A percentile compares a stretch with the other conserved stretches of the same genome.
These are phyloP conservation scores for Vaccinium macrocarpon DNA, from an alignment of 148 eudicot species.

Conservation along the genomic window DNA sequence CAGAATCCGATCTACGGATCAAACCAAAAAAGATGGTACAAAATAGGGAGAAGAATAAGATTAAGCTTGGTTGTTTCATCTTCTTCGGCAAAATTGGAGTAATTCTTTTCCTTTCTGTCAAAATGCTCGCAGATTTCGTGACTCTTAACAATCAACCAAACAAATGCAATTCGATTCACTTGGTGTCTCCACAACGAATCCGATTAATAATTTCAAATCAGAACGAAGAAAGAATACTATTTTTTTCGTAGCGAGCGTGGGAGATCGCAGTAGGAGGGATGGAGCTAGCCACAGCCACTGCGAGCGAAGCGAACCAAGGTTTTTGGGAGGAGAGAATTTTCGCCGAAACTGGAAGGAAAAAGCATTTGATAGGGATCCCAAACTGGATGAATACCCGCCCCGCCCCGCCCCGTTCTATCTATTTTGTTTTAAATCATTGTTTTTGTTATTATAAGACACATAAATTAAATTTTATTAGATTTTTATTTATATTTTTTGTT, in stretches of 20 bases:
- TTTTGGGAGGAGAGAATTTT: background rate
- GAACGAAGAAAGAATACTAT: background rate
- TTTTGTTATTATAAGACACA: too few species aligned
- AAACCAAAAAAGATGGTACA: background rate
- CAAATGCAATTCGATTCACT: background rate
- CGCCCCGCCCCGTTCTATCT: too few species aligned
- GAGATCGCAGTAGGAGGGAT: background rate
- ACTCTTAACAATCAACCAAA: background rate
- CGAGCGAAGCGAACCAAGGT: background rate
- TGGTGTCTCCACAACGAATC: background rate
- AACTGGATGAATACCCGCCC: too few species aligned
- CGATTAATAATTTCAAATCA: background rate
- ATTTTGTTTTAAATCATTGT: too few species aligned
- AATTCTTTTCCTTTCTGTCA: background rate
- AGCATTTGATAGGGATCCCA: too few species aligned
- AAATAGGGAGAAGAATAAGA: background rate
- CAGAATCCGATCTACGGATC: slow-evolving; percentile 38
- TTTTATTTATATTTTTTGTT: too few species aligned
- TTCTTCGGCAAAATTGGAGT: background rate
- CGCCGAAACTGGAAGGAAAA: background rate
- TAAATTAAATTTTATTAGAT: too few species aligned
- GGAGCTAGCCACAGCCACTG: background rate
- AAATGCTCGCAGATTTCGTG: background rate
- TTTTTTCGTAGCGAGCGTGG: background rate
- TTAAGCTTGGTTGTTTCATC: slow-evolving; percentile 13